A percentile compares a stretch with the other conserved stretches of the same genome.
Conservation (phyloP, 257 asterid genomes). For the Galeopsis tetrahit region DNA sequence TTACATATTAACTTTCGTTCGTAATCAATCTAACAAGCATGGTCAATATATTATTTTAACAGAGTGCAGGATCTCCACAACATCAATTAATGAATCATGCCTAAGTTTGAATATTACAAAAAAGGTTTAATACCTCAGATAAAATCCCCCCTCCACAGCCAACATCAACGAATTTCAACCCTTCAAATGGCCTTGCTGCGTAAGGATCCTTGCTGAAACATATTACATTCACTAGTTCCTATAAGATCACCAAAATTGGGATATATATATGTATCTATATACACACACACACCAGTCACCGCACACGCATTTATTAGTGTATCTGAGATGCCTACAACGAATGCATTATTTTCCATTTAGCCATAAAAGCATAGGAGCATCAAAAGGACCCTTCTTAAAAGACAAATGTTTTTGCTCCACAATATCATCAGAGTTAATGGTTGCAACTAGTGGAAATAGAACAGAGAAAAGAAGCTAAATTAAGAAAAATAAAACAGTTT, state of each 20-base stretch:
- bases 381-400: not conserved
- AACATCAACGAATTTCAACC: slow-evolving; percentile 81
- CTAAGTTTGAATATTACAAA: slow-evolving; percentile 26
- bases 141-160: slow-evolving; percentile 98
- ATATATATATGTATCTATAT: not conserved
- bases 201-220: slow-evolving; percentile 74
- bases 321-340: slow-evolving; percentile 23
- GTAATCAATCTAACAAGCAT: slow-evolving; percentile 12
- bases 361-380: not conserved
- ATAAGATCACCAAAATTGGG: slow-evolving; percentile 22
- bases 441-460: slow-evolving; percentile 17
- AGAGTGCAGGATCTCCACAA: slow-evolving; percentile 4
- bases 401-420: not conserved
- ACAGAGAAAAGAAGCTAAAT: not conserved
- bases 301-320: not conserved
- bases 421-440: not conserved
- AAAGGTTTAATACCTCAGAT: slow-evolving; percentile 66
- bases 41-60: not conserved
- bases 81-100: slow-evolving; percentile 11
- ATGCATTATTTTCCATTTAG: not conserved
- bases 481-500: not conserved
- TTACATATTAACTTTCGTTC: slow-evolving; percentile 18
- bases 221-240: slow-evolving; percentile 37
- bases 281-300: not conserved
- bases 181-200: slow-evolving; percentile 79